Conservation (phyloP, 306 rosid species). For the Sicyos baderoa region DNA sequence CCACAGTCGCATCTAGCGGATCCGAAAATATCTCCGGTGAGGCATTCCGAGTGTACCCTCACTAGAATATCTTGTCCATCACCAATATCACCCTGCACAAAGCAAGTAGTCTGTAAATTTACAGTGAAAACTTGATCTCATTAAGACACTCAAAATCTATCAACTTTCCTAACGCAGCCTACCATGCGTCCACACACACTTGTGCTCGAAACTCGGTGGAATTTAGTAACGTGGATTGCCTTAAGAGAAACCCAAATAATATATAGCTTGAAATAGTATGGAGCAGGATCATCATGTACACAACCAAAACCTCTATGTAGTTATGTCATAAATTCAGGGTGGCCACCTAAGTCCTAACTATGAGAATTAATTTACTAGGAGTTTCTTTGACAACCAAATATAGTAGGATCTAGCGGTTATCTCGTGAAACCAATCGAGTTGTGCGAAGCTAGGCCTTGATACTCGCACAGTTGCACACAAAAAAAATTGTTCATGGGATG, state of each 20-base stretch:
- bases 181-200: background rate
- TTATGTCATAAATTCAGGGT: too few species aligned
- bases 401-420: too few species aligned
- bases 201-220: background rate
- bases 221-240: background rate
- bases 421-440: too few species aligned
- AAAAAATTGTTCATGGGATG: too few species aligned
- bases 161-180: background rate
- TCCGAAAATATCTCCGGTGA: conserved; percentile 96
- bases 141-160: background rate
- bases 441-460: too few species aligned
- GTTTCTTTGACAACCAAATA: too few species aligned
- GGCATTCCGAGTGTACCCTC: conserved; percentile 94
- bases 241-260: background rate
- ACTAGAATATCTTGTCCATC: conserved; percentile 85
- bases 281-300: background rate
- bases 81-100: conserved; percentile 75
- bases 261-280: background rate
- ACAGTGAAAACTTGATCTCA: background rate
- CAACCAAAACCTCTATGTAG: background rate
- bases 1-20: conserved; percentile 98
- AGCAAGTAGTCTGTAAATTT: conserved; percentile 1
- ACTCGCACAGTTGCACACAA: too few species aligned
- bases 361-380: too few species aligned
- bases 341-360: too few species aligned